Conservation (phyloP, 176 grass and related monocot species). For the Pontederia paniculata region DNA sequence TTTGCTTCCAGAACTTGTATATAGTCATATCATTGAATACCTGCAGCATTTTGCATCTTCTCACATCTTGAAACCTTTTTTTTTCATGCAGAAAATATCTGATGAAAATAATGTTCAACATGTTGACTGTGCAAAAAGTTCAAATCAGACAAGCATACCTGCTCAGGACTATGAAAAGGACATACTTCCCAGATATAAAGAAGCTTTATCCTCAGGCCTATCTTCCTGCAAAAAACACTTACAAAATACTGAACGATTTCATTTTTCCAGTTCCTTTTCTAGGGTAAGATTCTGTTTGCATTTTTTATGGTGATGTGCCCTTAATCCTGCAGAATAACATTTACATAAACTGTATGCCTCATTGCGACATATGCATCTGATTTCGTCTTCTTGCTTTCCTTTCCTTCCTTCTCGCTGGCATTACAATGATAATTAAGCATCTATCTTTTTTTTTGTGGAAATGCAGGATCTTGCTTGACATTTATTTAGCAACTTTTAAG, state of each 20-base stretch:
- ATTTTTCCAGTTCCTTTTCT: constrained; percentile 40
- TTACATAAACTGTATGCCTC: no score
- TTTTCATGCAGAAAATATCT: constrained; percentile 40
- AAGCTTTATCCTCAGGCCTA: constrained; percentile 44
- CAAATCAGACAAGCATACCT: constrained; percentile 25
- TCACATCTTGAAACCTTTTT: not conserved
- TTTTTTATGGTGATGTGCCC: not conserved
- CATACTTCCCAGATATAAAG: constrained; percentile 79
- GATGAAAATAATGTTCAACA: constrained; percentile 25
- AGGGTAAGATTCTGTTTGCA: constrained; percentile 26
- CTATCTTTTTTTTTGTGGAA: not conserved
- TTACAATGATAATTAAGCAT: not conserved
- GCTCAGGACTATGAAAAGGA: constrained; percentile 81
- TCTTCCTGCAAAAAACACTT: constrained; percentile 54
- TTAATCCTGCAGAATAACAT: no score
- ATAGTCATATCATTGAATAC: not conserved
- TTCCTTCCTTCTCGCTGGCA: not conserved
- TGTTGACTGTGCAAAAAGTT: constrained; percentile 13
- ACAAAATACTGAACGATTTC: constrained; percentile 22
- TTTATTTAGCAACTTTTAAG: not conserved
- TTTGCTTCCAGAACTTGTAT: not conserved
- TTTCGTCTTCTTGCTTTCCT: no score
- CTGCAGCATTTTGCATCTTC: not conserved
- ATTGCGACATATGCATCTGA: no score
- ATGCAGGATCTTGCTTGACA: not conserved